phyloP scores from a whole-genome alignment of 768 basidiomycete genomes.

The Boletus fagicola region DNA sequence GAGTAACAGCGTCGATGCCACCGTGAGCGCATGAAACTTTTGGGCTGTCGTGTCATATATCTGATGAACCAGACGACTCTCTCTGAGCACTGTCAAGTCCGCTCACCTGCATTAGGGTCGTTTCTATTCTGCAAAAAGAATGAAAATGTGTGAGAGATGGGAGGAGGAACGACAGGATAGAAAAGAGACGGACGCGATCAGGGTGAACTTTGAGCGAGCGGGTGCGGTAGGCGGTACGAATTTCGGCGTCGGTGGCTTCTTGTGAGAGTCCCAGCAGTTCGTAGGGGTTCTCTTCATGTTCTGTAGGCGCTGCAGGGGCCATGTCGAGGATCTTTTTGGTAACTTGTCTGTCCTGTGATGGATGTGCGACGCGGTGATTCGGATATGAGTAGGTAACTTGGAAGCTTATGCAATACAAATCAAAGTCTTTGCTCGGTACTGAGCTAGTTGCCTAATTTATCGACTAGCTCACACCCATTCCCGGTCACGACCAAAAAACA shows the following conservation, averaged over 20 bases:
- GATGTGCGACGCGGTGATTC: neutral
- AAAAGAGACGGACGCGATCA: slow-evolving; percentile 58
- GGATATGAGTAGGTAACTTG: neutral
- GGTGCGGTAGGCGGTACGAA: slow-evolving; percentile 75
- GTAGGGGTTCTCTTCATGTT: slow-evolving; percentile 71
- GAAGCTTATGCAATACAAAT: slow-evolving; percentile 11
- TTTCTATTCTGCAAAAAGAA: slow-evolving; percentile 58
- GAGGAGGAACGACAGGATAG: slow-evolving; percentile 14
- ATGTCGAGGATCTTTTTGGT: slow-evolving; percentile 10
- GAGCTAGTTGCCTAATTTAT: slow-evolving; percentile 7
- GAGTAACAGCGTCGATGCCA: slow-evolving; percentile 76
- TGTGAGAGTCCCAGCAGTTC: slow-evolving; percentile 59
- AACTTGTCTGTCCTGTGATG: no score
- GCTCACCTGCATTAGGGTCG: slow-evolving; percentile 71
- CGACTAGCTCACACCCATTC: neutral
- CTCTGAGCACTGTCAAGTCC: neutral
- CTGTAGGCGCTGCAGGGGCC: slow-evolving; percentile 32
- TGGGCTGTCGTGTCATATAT: slow-evolving; percentile 41
- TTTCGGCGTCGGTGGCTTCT: slow-evolving; percentile 75
- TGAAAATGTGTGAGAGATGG: slow-evolving; percentile 6
- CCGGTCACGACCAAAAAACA: neutral
- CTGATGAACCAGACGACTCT: neutral
- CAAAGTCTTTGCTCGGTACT: no score
- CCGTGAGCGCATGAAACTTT: slow-evolving; percentile 83
- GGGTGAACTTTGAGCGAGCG: slow-evolving; percentile 85